Conservation (phyloP, 1,139 yeast genomes). For the Saccharomyces hybrid region DNA sequence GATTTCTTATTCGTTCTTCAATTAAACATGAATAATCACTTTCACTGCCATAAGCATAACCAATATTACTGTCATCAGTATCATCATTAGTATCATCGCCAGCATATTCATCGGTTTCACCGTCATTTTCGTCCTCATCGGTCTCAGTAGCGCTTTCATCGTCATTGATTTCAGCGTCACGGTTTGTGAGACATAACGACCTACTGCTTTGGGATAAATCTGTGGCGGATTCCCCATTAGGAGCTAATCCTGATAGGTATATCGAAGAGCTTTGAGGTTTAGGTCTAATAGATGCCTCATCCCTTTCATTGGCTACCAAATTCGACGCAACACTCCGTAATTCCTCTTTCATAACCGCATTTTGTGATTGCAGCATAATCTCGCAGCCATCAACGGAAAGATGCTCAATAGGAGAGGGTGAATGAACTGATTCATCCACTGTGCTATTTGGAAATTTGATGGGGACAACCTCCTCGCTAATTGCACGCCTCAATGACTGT, state of each 20-base stretch:
- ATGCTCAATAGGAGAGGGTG: neutral
- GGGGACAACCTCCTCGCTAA: neutral
- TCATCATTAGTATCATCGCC: conserved; percentile 10
- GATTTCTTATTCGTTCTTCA: conserved; percentile 11
- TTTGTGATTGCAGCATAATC: neutral
- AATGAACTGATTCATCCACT: neutral
- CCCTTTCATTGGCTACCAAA: conserved; percentile 5
- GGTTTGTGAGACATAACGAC: neutral
- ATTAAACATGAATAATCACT: conserved; percentile 34
- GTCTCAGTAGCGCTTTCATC: conserved; percentile 1
- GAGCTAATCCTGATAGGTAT: neutral
- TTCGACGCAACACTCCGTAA: neutral
- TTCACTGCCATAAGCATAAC: conserved; percentile 21
- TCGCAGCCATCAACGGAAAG: neutral
- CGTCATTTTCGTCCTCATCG: conserved; percentile 7
- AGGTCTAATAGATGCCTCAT: neutral
- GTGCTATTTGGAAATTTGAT: neutral
- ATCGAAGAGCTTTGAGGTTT: neutral
- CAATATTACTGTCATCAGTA: conserved; percentile 4
- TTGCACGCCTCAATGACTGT: neutral
- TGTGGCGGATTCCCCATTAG: neutral
- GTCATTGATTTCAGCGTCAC: neutral
- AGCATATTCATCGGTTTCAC: conserved; percentile 9
- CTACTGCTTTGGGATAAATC: neutral
- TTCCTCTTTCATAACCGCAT: neutral